A percentile compares a stretch with the other conserved stretches of the same genome.
Conservation (phyloP, 352 stramenopile genomes). For the Phytophthora palmivora region DNA sequence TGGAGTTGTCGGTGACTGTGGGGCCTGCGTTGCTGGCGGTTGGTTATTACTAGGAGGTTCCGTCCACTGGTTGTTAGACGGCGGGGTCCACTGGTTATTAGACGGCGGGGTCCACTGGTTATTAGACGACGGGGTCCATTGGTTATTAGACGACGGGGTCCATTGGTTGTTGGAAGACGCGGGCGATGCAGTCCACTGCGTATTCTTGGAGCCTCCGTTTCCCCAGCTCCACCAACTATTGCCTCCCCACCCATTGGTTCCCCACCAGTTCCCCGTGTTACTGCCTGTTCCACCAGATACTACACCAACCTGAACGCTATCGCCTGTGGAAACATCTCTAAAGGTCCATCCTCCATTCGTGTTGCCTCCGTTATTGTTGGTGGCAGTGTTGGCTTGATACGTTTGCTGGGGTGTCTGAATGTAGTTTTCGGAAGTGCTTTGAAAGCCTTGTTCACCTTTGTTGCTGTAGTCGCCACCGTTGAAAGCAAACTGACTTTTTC, state of each 20-base stretch:
- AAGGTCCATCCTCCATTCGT: conserved; percentile 47
- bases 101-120: too few relatives aligned
- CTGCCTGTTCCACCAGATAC: conserved; percentile 12
- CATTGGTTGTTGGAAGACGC: conserved; percentile 14
- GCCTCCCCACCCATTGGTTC: conserved; percentile 17
- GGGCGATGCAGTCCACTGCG: conserved; percentile 20
- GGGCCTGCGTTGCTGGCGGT: conserved; percentile 3
- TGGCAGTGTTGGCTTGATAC: conserved; percentile 32
- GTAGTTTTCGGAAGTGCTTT: conserved; percentile 16
- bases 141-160: conserved; percentile 7
- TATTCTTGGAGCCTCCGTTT: conserved; percentile 7
- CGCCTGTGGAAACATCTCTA: conserved; percentile 23
- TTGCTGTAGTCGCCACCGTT: conserved; percentile 26
- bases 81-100: too few relatives aligned
- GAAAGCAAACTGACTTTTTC: conserved; percentile 26
- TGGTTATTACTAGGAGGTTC: conserved; percentile 8
- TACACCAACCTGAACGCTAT: conserved; percentile 22
- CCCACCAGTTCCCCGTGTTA: conserved; percentile 30
- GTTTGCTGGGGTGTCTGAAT: conserved; percentile 16
- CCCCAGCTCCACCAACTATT: conserved; percentile 18
- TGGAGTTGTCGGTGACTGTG: conserved; percentile 7
- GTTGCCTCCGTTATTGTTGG: conserved; percentile 22
- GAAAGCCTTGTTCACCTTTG: conserved; percentile 9
- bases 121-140: conserved; percentile 11
- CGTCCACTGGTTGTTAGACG: conserved; percentile 22